Conservation (phyloP, 78 protist genomes). For the Mastigamoeba balamuthi region DNA sequence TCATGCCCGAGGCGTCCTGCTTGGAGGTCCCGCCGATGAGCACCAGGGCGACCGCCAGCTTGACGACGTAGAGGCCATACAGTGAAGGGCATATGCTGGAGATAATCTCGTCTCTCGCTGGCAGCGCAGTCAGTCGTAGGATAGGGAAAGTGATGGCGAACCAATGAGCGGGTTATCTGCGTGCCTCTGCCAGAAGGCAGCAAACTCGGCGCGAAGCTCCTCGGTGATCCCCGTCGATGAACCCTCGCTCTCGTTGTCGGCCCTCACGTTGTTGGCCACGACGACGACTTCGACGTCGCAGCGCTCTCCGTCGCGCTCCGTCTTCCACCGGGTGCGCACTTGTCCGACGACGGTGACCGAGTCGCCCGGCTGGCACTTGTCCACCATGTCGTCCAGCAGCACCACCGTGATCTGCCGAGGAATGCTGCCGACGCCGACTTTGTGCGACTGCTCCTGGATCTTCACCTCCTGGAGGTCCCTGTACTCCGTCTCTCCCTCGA, state of each 20-base stretch:
- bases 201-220: slow-evolving; percentile 24
- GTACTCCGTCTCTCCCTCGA: neutral
- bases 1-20: slow-evolving; percentile 7
- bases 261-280: slow-evolving; percentile 37
- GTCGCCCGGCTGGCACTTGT: slow-evolving; percentile 85
- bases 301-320: slow-evolving; percentile 18
- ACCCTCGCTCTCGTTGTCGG: slow-evolving; percentile 33
- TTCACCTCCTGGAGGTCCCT: slow-evolving; percentile 50
- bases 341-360: slow-evolving; percentile 58
- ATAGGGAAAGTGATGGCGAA: neutral
- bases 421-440: slow-evolving; percentile 60
- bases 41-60: slow-evolving; percentile 70
- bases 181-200: slow-evolving; percentile 44
- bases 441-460: slow-evolving; percentile 74
- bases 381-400: slow-evolving; percentile 79
- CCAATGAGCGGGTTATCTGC: slow-evolving; percentile 26
- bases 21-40: slow-evolving; percentile 83
- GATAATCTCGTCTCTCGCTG: slow-evolving; percentile 36
- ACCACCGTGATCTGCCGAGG: slow-evolving; percentile 76
- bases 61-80: slow-evolving; percentile 67
- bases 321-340: slow-evolving; percentile 51
- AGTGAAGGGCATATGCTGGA: slow-evolving; percentile 50
- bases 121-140: neutral
- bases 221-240: slow-evolving; percentile 27
- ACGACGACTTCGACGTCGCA: slow-evolving; percentile 65